Conservation (phyloP, 257 asterid genomes). For the Verbascum thapsus region DNA sequence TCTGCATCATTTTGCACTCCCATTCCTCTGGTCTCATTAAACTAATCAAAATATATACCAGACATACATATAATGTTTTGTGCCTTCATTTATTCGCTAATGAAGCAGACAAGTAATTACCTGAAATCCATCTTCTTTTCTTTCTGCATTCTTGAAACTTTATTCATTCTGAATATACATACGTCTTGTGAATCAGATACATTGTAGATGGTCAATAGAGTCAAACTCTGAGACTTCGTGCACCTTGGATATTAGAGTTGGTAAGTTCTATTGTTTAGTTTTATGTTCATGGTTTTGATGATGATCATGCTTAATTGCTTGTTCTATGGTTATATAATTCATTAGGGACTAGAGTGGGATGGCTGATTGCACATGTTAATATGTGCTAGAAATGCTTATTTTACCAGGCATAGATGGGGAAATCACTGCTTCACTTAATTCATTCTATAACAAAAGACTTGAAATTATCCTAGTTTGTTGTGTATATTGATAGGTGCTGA, state of each 20-base stretch:
- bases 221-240: slow-evolving; percentile 73
- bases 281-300: slow-evolving; percentile 5
- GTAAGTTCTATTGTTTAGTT: too few relatives aligned
- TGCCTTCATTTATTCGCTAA: slow-evolving; percentile 11
- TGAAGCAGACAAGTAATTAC: slow-evolving; percentile 9
- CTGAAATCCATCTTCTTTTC: not conserved
- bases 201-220: slow-evolving; percentile 79
- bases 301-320: slow-evolving; percentile 21
- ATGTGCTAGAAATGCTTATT: too few relatives aligned
- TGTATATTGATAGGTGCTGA: too few relatives aligned
- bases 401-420: not conserved
- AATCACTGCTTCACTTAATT: not conserved
- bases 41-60: not conserved
- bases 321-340: not conserved
- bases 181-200: slow-evolving; percentile 62
- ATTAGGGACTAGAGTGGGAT: not conserved
- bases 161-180: not conserved
- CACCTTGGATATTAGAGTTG: slow-evolving; percentile 81
- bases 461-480: not conserved
- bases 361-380: not conserved
- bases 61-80: not conserved
- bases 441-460: not conserved
- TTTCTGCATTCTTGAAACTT: slow-evolving; percentile 16
- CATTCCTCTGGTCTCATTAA: slow-evolving; percentile 8
- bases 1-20: slow-evolving; percentile 16